Evolutionary conservation across 2,329 filamentous ascomycete genomes (phyloP).

Genomic region (Botrytis elliptica): DNA sequence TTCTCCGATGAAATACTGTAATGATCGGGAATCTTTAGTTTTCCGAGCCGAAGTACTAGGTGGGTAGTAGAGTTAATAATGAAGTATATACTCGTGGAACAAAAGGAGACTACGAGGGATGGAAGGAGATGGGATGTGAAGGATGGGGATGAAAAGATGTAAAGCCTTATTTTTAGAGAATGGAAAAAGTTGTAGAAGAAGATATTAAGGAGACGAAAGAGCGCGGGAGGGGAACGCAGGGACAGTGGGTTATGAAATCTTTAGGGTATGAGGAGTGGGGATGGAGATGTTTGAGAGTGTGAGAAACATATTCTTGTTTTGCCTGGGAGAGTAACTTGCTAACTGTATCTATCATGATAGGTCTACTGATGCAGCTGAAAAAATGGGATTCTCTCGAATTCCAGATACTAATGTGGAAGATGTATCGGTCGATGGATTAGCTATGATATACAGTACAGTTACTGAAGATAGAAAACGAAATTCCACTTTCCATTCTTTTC

Average conservation of each 20-base stretch:
- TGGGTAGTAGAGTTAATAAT: constrained; percentile 45
- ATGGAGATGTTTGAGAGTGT: constrained; percentile 2
- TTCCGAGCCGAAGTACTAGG: constrained; percentile 33
- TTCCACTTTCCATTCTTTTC: constrained; percentile 22
- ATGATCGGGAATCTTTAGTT: background rate
- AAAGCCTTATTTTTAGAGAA: constrained; percentile 44
- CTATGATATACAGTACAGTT: constrained; percentile 17
- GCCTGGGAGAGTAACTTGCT: background rate
- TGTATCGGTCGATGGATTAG: constrained; percentile 18
- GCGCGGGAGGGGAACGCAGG: background rate
- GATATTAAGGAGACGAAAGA: no score
- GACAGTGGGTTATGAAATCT: background rate
- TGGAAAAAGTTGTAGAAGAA: constrained; percentile 3
- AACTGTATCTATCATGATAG: background rate
- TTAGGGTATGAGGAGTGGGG: background rate
- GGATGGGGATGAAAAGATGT: constrained; percentile 47
- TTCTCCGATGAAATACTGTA: background rate
- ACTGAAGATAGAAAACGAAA: constrained; percentile 13
- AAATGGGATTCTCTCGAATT: constrained; percentile 16
- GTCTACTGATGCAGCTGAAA: background rate
- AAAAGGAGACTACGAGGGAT: constrained; percentile 45
- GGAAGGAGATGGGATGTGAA: constrained; percentile 46
- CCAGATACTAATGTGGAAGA: constrained; percentile 15
- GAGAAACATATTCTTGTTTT: background rate
- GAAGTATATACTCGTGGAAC: constrained; percentile 42